These are phyloP conservation scores for Kandelia obovata DNA, from an alignment of 345 rosid species.

Conservation along the genomic window DNA sequence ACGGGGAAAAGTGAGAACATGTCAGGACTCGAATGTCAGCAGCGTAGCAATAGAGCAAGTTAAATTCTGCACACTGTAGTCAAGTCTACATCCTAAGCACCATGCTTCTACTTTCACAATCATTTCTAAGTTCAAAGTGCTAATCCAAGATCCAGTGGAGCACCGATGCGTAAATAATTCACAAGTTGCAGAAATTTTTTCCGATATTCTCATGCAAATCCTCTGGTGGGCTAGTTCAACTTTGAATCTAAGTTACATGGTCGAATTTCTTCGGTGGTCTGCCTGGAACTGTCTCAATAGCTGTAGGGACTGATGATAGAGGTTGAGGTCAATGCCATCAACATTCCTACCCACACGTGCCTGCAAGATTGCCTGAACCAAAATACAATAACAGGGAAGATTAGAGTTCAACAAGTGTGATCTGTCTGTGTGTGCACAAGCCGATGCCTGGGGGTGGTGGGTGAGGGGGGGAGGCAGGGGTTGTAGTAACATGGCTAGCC, in stretches of 20 bases:
- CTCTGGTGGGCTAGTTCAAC: neutral
- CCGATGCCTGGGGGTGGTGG: too few species aligned
- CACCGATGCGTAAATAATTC: too few species aligned
- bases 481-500: neutral
- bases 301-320: slow-evolving; percentile 58
- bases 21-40: too few species aligned
- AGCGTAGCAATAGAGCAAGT: too few species aligned
- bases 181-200: too few species aligned
- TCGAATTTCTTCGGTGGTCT: slow-evolving; percentile 18
- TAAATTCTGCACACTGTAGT: too few species aligned
- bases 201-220: neutral
- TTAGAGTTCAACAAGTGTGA: neutral
- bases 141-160: too few species aligned
- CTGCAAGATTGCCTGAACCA: slow-evolving; percentile 54
- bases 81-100: too few species aligned
- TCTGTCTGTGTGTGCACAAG: too few species aligned
- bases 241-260: slow-evolving; percentile 8
- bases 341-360: slow-evolving; percentile 82
- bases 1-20: too few species aligned
- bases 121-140: too few species aligned
- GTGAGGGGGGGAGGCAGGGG: neutral
- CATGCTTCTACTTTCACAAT: too few species aligned
- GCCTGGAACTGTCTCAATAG: slow-evolving; percentile 61
- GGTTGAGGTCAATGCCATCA: slow-evolving; percentile 73
- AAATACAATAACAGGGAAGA: neutral